Evolutionary conservation across 148 eudicot species (phyloP).

Genomic region (Rhododendron henanense): DNA sequence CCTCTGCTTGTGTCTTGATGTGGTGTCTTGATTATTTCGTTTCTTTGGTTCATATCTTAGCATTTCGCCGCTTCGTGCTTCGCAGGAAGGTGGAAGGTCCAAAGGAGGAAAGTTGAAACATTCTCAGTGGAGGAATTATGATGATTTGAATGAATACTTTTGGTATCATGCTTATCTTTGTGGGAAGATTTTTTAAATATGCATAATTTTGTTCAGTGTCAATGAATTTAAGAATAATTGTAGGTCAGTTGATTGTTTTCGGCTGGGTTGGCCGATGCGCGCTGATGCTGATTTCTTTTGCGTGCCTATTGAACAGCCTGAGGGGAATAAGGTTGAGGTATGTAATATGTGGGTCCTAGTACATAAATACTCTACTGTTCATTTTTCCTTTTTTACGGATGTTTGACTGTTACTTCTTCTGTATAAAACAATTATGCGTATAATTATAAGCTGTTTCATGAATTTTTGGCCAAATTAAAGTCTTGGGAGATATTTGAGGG

Average conservation of each 20-base stretch:
- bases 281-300: slow-evolving; percentile 87
- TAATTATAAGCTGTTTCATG: background rate
- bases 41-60: background rate
- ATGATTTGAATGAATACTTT: slow-evolving; percentile 94
- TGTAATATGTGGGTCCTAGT: background rate
- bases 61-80: slow-evolving; percentile 12
- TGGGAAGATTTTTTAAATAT: background rate
- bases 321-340: background rate
- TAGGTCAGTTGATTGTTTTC: slow-evolving; percentile 95
- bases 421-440: background rate
- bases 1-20: background rate
- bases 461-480: background rate
- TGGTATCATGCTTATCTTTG: slow-evolving; percentile 43
- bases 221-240: background rate
- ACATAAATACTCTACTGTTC: background rate
- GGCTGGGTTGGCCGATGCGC: slow-evolving; percentile 98
- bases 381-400: background rate
- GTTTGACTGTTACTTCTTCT: background rate
- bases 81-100: slow-evolving; percentile 67
- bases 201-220: background rate
- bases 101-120: slow-evolving; percentile 79
- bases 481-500: background rate
- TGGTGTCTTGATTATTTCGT: background rate
- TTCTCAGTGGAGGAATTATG: slow-evolving; percentile 98
- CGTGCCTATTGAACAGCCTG: slow-evolving; percentile 26